phyloP scores from a whole-genome alignment of 768 basidiomycete species.

The Rhizopogon vinicolor region DNA sequence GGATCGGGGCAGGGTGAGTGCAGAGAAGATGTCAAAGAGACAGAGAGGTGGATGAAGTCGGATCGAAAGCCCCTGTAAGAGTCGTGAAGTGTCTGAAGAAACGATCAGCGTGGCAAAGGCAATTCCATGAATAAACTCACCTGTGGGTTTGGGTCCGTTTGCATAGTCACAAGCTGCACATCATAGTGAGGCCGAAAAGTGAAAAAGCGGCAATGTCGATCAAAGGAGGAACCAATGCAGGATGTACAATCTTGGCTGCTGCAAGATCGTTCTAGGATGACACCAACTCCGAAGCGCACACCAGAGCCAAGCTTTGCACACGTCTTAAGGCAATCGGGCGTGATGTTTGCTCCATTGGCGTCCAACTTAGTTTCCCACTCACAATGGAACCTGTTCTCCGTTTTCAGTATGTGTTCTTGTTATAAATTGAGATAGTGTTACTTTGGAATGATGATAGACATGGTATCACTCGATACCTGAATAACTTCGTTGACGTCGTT shows the following conservation, averaged over 20 bases:
- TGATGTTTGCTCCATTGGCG: not conserved
- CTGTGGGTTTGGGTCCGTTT: conserved; percentile 33
- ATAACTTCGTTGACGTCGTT: conserved; percentile 75
- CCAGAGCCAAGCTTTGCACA: conserved; percentile 84
- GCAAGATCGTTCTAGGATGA: conserved; percentile 80
- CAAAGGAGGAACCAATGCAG: conserved; percentile 59
- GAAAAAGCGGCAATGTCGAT: conserved; percentile 77
- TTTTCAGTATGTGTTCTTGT: not conserved
- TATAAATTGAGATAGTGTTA: conserved; percentile 23
- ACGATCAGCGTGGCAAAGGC: not conserved
- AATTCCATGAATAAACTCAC: conserved; percentile 28
- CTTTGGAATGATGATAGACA: conserved; percentile 85
- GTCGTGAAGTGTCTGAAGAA: conserved; percentile 47
- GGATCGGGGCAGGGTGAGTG: conserved; percentile 16
- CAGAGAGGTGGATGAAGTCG: conserved; percentile 88
- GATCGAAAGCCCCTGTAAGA: conserved; percentile 88
- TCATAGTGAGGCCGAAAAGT: conserved; percentile 78
- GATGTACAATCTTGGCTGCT: conserved; percentile 51
- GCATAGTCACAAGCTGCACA: conserved; percentile 54
- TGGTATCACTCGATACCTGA: conserved; percentile 76
- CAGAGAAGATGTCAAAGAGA: conserved; percentile 73
- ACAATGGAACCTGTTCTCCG: not conserved
- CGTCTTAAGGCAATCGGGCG: conserved; percentile 52
- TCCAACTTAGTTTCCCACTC: not conserved
- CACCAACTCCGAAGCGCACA: conserved; percentile 82